Evolutionary conservation across 2,329 filamentous ascomycete species (phyloP).

Genomic region (Ascochyta clinopodiicola): DNA sequence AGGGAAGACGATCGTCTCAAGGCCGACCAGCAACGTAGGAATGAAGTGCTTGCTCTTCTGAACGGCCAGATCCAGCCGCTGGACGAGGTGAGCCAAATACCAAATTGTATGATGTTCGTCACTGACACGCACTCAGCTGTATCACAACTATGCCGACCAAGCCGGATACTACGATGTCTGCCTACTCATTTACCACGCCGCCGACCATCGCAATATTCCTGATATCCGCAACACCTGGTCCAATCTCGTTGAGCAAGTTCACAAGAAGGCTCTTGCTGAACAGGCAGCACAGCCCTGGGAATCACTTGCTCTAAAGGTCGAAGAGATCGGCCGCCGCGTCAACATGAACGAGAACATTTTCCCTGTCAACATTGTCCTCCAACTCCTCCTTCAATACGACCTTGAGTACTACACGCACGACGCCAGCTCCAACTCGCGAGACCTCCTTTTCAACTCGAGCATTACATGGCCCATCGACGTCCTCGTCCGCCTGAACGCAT

Average conservation of each 20-base stretch:
- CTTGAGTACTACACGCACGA: slow-evolving; percentile 60
- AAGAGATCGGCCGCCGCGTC: slow-evolving; percentile 63
- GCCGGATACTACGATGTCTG: slow-evolving; percentile 94
- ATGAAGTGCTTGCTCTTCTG: slow-evolving; percentile 70
- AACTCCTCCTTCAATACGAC: slow-evolving; percentile 46
- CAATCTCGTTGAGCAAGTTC: slow-evolving; percentile 74
- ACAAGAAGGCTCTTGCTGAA: slow-evolving; percentile 56
- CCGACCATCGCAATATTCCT: slow-evolving; percentile 86
- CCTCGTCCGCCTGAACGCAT: slow-evolving; percentile 67
- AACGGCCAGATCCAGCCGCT: slow-evolving; percentile 80
- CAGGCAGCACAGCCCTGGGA: slow-evolving; percentile 70
- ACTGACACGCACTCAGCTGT: slow-evolving; percentile 66
- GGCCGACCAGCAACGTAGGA: slow-evolving; percentile 60
- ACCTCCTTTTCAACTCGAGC: slow-evolving; percentile 29
- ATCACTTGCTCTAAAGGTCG: slow-evolving; percentile 67
- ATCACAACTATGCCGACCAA: slow-evolving; percentile 88
- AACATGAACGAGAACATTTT: slow-evolving; percentile 63
- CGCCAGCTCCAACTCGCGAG: slow-evolving; percentile 17
- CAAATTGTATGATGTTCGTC: slow-evolving; percentile 12
- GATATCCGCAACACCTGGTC: slow-evolving; percentile 87
- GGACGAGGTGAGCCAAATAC: slow-evolving; percentile 69
- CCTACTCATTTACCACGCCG: slow-evolving; percentile 87
- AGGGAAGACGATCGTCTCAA: slow-evolving; percentile 74
- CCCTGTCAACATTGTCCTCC: slow-evolving; percentile 54
- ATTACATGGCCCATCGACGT: slow-evolving; percentile 69